Percentiles rank a stretch among this genome's conserved stretches.
Conservation (phyloP, 2,329 filamentous ascomycete genomes). For the Aspergillus quadrilineatus region DNA sequence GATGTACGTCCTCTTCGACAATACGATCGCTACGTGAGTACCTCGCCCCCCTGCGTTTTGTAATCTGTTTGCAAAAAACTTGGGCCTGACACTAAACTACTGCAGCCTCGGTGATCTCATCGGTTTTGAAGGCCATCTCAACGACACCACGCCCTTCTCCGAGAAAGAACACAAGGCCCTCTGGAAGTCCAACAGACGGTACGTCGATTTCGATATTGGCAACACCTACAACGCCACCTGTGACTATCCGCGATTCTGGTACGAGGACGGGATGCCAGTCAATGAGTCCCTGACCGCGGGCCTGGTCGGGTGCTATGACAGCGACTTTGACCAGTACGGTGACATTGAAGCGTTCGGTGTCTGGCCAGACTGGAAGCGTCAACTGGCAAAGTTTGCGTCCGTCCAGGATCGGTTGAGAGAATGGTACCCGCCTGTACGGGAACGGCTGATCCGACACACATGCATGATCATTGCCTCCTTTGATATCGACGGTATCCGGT, state of each 20-base stretch:
- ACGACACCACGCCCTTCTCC: conserved; percentile 57
- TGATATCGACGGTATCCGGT: conserved; percentile 67
- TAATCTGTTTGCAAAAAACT: background rate
- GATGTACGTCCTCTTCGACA: conserved; percentile 68
- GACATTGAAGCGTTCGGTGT: conserved; percentile 64
- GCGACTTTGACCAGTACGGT: conserved; percentile 65
- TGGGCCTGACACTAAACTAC: conserved; percentile 5
- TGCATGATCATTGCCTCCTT: conserved; percentile 62
- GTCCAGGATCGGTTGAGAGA: conserved; percentile 67
- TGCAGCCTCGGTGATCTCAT: conserved; percentile 53
- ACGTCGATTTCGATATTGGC: conserved; percentile 58
- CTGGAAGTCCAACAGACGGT: conserved; percentile 57
- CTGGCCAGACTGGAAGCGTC: conserved; percentile 62
- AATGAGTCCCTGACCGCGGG: conserved; percentile 47
- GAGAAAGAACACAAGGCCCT: conserved; percentile 57
- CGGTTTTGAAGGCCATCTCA: conserved; percentile 61
- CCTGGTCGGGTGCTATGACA: conserved; percentile 59
- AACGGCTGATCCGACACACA: conserved; percentile 60
- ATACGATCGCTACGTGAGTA: conserved; percentile 62
- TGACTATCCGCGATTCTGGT: conserved; percentile 62
- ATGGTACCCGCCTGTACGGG: conserved; percentile 59
- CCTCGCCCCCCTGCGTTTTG: background rate
- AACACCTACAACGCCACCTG: conserved; percentile 57
- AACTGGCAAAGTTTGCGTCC: conserved; percentile 66
- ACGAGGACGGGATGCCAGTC: conserved; percentile 56